Evolutionary conservation across 2,329 filamentous ascomycete species (phyloP), one percentile per base, ranked within the genome.

Genomic region (Penicillium sp.): DNA sequence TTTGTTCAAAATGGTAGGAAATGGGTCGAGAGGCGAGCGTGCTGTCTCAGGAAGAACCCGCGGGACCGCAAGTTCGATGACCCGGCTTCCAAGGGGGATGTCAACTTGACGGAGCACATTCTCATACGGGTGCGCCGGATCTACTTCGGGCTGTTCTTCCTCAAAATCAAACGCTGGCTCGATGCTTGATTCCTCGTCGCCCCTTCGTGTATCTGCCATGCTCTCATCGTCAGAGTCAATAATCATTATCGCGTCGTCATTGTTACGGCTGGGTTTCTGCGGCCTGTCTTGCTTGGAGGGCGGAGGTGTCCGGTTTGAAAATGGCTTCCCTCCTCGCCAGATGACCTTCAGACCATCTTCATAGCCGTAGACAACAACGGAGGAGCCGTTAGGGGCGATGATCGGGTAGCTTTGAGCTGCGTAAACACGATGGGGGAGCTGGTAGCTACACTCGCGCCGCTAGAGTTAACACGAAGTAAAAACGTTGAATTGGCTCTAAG

Each of bases 321-420:
- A 79, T 1, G 77, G 75, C 31, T 78, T 80, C 4, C 87, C 87
- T 48, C 86, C 86, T 73, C 85, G 81, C 87, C 87, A 90, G 31
- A 87, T 67, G 53, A 89, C 75, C 61, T 83, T 82, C 23, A 90
- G 67, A 5, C 87, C 88, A 47, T 78, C 79, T 47, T 85, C 83
- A 66, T 88, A 83, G 51, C 84, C 87, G 67, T 87, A 88, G 13
- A 89, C 69, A 49, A 89, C 78, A 62, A 90, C 79, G 3, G 84
- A 85, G 3, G 87, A 89, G 71, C 86, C 86, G 73, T 89, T 88
- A 23, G 85, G 83, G 21, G 86, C 80, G 64, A 80, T 79, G 44
- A 85, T 72, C 6, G 87, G 87, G 70, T 89, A 89, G 66, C 84
- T 78, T 71, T 82, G 81, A 13, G 86, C 81, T 60, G 79, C 77